phyloP scores from a whole-genome alignment of 148 eudicot genomes.

The Diospyros kaki region DNA sequence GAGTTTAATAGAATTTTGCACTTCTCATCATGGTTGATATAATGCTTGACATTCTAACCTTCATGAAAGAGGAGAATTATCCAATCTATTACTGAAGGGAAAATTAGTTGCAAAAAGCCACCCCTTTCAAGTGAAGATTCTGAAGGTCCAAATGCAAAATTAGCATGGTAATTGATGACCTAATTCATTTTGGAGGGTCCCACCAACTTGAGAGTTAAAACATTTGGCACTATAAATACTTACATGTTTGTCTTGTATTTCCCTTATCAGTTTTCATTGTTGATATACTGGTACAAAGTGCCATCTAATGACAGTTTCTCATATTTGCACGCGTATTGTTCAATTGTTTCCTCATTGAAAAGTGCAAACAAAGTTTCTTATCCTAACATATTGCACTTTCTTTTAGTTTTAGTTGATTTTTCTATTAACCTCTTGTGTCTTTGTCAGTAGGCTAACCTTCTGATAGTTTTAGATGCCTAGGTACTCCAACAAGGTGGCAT shows the following conservation, averaged over 20 bases:
- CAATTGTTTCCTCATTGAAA: neutral
- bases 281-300: neutral
- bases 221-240: neutral
- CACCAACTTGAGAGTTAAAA: neutral
- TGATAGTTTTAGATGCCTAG: conserved; percentile 49
- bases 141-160: neutral
- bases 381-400: neutral
- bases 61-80: too few relatives aligned
- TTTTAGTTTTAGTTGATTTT: neutral
- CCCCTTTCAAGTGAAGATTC: neutral
- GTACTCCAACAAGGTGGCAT: conserved; percentile 62
- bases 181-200: neutral
- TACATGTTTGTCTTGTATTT: neutral
- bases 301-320: neutral
- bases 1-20: conserved; percentile 1
- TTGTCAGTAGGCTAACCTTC: neutral
- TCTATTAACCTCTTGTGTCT: neutral
- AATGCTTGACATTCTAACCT: too few relatives aligned
- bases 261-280: neutral
- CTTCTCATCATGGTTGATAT: neutral
- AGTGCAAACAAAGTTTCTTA: neutral
- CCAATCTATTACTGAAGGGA: too few relatives aligned
- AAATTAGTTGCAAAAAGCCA: too few relatives aligned
- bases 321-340: neutral
- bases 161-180: neutral